Base-by-base conservation (phyloP, 345 rosid genomes). In the Sapria himalayana region DNA sequence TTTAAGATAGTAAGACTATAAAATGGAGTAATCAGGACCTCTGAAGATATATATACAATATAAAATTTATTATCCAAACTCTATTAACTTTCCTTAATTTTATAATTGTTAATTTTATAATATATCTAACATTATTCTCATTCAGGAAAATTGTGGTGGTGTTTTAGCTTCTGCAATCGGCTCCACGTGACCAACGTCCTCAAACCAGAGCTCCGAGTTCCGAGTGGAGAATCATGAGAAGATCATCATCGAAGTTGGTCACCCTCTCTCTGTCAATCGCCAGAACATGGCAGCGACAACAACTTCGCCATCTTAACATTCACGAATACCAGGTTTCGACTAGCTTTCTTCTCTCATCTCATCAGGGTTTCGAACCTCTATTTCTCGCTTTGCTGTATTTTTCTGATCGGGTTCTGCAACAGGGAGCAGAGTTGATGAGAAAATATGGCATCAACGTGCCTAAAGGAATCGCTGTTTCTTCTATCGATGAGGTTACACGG, bases 371-470 rank as follows among this genome's bases (percentile, higher is more conserved):
- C 12, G 10, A 29, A 4, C 6, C 9, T 10, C 4, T 37, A 3
- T 31, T 24, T 22, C 2, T 15, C 9, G 12, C 1, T 2, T 37
- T 20, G 19, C 4, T 23, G 3, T 41, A 22, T 29, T 29, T 37
- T 4, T 42, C 9, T 19, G 47, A 38, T 54, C 38, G 25, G 41
- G 36, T 38, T 14, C 31, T 12, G 18, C n/a, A 33, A 35, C 40
- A 89, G 95, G 98, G 98, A 46, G 95, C 92, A 43, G 93, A 74
- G 49, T 61, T 89, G 65, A 89, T 89, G 98, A 52, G 79, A 22
- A 82, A 79, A 58, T 74, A 65, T n/a, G 98, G 95, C 19, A 50
- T 89, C 24, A 82, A 82, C 51, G 98, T 82, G 22, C 98, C 98
- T 0, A 89, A 58, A 55, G 98, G 98, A 25, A 71, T 74, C 0